Percentiles rank a stretch among this genome's conserved stretches.
Conservation (phyloP, 2,329 filamentous ascomycete genomes). For the Davidsoniella virescens region DNA sequence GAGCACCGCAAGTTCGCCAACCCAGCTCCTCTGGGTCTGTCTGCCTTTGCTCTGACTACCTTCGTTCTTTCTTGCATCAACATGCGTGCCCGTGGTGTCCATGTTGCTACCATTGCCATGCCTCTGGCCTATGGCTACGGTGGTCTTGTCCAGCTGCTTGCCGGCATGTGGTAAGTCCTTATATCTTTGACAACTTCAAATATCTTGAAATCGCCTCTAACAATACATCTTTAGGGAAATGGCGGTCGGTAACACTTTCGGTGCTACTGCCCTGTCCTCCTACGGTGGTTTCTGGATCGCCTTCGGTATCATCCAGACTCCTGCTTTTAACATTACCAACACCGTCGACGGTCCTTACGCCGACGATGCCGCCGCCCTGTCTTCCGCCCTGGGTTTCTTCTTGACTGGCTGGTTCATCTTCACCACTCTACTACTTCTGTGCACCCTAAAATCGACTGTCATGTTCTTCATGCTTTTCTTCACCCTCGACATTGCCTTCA, state of each 20-base stretch:
- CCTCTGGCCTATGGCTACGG: slow-evolving; percentile 59
- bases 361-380: slow-evolving; percentile 28
- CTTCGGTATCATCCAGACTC: slow-evolving; percentile 57
- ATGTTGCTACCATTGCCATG: slow-evolving; percentile 48
- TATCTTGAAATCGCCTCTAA: not conserved
- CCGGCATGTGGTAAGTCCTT: slow-evolving; percentile 64
- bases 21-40: slow-evolving; percentile 60
- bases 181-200: not conserved
- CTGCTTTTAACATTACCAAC: slow-evolving; percentile 42
- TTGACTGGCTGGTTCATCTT: slow-evolving; percentile 74
- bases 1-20: slow-evolving; percentile 62
- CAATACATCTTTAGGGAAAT: slow-evolving; percentile 43
- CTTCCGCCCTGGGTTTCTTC: slow-evolving; percentile 56
- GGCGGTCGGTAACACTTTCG: slow-evolving; percentile 75
- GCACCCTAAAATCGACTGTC: slow-evolving; percentile 60
- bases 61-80: slow-evolving; percentile 66
- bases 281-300: slow-evolving; percentile 76
- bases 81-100: slow-evolving; percentile 44
- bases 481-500: slow-evolving; percentile 58
- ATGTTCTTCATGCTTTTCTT: slow-evolving; percentile 68
- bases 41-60: slow-evolving; percentile 67
- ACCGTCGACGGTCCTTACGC: slow-evolving; percentile 28
- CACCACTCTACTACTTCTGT: slow-evolving; percentile 56
- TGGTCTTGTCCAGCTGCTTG: slow-evolving; percentile 60
- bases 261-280: slow-evolving; percentile 64